Evolutionary conservation across 306 rosid genomes (phyloP).

Genomic region (Quillaja saponaria): DNA sequence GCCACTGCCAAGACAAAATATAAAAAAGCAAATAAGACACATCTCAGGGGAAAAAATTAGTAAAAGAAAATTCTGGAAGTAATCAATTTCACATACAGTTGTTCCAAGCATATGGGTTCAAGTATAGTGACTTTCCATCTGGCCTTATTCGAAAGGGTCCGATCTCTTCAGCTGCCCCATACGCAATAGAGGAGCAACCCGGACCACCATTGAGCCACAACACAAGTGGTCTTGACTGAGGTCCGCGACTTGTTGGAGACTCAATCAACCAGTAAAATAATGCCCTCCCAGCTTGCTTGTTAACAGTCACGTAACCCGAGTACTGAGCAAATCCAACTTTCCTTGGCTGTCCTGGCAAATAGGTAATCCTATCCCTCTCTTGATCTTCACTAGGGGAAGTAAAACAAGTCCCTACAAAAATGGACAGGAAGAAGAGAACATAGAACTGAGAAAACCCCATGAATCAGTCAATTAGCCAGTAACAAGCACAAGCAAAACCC

Average conservation of each 20-base stretch:
- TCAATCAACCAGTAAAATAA: conserved; percentile 91
- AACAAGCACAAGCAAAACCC: conserved; percentile 19
- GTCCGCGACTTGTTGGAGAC: conserved; percentile 57
- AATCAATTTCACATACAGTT: conserved; percentile 52
- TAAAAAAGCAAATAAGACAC: conserved; percentile 10
- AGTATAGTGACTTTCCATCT: conserved; percentile 81
- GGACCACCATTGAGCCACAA: conserved; percentile 99
- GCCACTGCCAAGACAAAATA: conserved; percentile 66
- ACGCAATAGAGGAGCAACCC: conserved; percentile 97
- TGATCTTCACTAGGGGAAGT: conserved; percentile 60
- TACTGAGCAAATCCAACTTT: conserved; percentile 75
- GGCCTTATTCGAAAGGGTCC: conserved; percentile 84
- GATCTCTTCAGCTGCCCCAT: conserved; percentile 91
- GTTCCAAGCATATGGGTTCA: conserved; percentile 92
- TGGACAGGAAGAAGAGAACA: conserved; percentile 41
- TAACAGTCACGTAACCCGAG: conserved; percentile 89
- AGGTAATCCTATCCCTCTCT: conserved; percentile 58
- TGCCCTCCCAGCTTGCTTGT: conserved; percentile 74
- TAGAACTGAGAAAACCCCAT: conserved; percentile 52
- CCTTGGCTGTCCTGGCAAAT: conserved; percentile 81
- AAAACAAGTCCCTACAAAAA: conserved; percentile 47
- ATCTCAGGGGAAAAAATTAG: background rate
- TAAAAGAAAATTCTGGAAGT: background rate
- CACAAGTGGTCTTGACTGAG: conserved; percentile 77
- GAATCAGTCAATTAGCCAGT: conserved; percentile 10